phyloP scores from a whole-genome alignment of 257 asterid genomes.

The Fraxinus pennsylvanica region DNA sequence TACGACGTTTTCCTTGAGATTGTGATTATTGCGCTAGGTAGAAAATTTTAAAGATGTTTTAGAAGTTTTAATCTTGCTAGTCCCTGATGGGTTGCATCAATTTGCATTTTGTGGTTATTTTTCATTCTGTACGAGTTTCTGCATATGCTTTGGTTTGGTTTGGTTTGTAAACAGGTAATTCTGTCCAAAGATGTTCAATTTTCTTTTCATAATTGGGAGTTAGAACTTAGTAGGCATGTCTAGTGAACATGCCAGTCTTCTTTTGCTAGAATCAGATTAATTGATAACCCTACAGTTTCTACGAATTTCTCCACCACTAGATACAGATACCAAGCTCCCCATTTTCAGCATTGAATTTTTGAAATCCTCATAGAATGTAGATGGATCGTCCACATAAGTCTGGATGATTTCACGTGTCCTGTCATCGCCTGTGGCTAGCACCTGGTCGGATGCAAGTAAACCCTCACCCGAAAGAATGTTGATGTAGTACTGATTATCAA shows the following conservation, averaged over 20 bases:
- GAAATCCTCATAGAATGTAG: slow-evolving; percentile 52
- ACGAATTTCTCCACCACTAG: slow-evolving; percentile 55
- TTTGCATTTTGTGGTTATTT: neutral
- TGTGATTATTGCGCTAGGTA: neutral
- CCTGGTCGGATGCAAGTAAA: slow-evolving; percentile 70
- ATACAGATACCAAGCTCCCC: slow-evolving; percentile 51
- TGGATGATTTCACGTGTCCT: slow-evolving; percentile 39
- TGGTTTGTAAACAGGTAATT: neutral
- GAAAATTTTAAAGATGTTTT: neutral
- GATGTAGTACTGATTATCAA: slow-evolving; percentile 73
- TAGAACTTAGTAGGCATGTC: neutral
- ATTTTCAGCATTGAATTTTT: slow-evolving; percentile 62
- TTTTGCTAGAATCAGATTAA: slow-evolving; percentile 17
- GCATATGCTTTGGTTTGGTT: neutral
- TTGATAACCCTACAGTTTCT: slow-evolving; percentile 58
- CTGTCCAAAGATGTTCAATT: neutral
- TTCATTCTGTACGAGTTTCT: neutral
- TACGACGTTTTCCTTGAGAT: neutral
- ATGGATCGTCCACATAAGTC: slow-evolving; percentile 43
- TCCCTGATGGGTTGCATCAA: neutral
- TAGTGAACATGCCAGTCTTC: neutral
- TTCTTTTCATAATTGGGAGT: neutral
- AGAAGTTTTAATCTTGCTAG: neutral
- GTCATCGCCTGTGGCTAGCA: slow-evolving; percentile 41
- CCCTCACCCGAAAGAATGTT: slow-evolving; percentile 78